Evolutionary conservation across 2,329 filamentous ascomycete genomes (phyloP).

Genomic region (Alternaria novae-zelandiae): DNA sequence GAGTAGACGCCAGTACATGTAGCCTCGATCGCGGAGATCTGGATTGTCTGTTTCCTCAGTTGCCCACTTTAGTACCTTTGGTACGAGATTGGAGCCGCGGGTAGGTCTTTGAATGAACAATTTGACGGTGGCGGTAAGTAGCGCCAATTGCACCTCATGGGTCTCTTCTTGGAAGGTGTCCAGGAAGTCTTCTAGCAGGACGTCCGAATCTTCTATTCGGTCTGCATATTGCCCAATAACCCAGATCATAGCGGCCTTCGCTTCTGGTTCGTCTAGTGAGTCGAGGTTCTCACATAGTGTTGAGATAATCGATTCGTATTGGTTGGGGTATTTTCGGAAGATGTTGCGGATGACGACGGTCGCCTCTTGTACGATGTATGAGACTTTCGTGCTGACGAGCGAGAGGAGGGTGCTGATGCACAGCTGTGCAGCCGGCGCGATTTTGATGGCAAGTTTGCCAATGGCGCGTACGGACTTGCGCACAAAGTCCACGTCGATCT

Average conservation of each 20-base stretch:
- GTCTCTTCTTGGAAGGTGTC: conserved; percentile 94
- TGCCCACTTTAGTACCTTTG: conserved; percentile 95
- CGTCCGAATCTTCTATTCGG: conserved; percentile 95
- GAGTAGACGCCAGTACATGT: conserved; percentile 99
- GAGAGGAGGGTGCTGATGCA: conserved; percentile 95
- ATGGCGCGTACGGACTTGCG: conserved; percentile 97
- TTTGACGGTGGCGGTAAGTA: conserved; percentile 96
- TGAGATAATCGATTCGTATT: conserved; percentile 97
- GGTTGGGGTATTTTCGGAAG: conserved; percentile 98
- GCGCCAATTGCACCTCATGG: conserved; percentile 91
- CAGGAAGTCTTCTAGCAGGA: conserved; percentile 90
- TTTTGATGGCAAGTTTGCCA: conserved; percentile 98
- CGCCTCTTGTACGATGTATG: conserved; percentile 98
- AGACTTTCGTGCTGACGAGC: conserved; percentile 95
- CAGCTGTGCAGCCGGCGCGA: conserved; percentile 86
- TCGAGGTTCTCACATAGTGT: conserved; percentile 96
- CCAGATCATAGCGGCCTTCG: conserved; percentile 99
- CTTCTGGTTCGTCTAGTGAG: conserved; percentile 94
- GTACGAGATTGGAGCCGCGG: conserved; percentile 90
- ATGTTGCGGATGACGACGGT: conserved; percentile 99
- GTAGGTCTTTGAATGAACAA: conserved; percentile 96
- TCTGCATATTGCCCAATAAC: conserved; percentile 98
- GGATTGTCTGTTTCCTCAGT: conserved; percentile 99
- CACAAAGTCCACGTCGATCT: conserved; percentile 98
- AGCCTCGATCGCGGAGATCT: conserved; percentile 91